Evolutionary conservation across 148 eudicot genomes (phyloP), one percentile per base, ranked within the genome.

Genomic region (Nyssa sinensis): DNA sequence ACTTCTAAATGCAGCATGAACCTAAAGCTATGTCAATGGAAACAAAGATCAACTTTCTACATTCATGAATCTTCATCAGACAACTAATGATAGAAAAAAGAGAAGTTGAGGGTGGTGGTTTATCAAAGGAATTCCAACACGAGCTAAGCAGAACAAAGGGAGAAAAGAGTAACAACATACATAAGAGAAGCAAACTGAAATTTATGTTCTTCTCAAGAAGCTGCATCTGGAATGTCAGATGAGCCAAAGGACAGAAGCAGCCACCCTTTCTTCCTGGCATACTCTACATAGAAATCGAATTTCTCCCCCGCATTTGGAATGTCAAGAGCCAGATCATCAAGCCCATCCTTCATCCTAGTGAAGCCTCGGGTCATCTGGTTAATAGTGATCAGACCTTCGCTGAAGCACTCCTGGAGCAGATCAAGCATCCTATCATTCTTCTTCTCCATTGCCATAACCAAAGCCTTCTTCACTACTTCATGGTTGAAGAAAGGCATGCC

Each of bases 391-490:
- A 94, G 81, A 73, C 98, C 98, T 77, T 90, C 96, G 4, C 79
- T 62, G 76, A 90, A 94, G 77, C 98, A 87, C 75, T 85, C 93
- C 70, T 90, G 86, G 35, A 94, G 88, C 76, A 92, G 81, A 64
- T 90, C 80, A 78, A 94, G 92, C 91, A 94, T 84, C 83, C 85
- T 73, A 63, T 92, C 98, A 6, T 90, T 92, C 82, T 94, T 85
- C 92, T 94, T 94, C 86, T 94, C 98, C 98, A 94, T 94, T 10
- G 97, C 93, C 98, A 94, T 94, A 51, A 94, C 86, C 64, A 94
- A 72, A 37, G 96, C 98, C 72, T 89, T 94, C 88, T 94, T 94
- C 79, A 94, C 98, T 31, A 94, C 98, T 84, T 94, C 98, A 5
- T 94, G 98, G 76, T 88, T 88, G 83, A 94, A 94, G 62, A 94